These are phyloP conservation scores for Leishmania major DNA, from an alignment of 208 protist species.

Conservation along the genomic window DNA sequence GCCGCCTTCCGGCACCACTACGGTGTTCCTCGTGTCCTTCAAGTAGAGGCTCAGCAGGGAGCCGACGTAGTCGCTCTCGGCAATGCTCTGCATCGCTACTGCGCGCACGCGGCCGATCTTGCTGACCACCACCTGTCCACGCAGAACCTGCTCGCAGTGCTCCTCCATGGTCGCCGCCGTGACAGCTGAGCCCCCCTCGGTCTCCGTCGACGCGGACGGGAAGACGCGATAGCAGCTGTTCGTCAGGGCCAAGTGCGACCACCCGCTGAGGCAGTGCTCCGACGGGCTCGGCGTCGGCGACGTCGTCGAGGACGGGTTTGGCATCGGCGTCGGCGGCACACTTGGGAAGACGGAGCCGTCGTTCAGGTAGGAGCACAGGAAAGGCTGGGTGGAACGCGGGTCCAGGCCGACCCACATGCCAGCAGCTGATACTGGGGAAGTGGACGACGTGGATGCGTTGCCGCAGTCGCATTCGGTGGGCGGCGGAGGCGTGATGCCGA, in stretches of 20 bases:
- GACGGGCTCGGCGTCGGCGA: slow-evolving; percentile 7
- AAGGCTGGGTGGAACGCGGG: slow-evolving; percentile 54
- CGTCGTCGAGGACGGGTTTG: slow-evolving; percentile 4
- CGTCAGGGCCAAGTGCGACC: slow-evolving; percentile 25
- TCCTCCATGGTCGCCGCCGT: slow-evolving; percentile 49
- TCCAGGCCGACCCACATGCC: slow-evolving; percentile 50
- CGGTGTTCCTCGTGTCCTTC: background rate
- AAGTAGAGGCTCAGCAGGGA: slow-evolving; percentile 32
- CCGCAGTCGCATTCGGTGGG: slow-evolving; percentile 7
- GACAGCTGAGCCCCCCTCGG: slow-evolving; percentile 13
- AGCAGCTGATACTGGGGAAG: background rate
- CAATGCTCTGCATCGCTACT: slow-evolving; percentile 34
- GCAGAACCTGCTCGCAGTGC: slow-evolving; percentile 39
- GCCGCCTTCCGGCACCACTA: background rate
- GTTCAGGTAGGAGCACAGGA: slow-evolving; percentile 73
- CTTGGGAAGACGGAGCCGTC: slow-evolving; percentile 49
- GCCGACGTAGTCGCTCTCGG: slow-evolving; percentile 61
- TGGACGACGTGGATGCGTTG: background rate
- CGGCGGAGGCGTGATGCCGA: slow-evolving; percentile 32
- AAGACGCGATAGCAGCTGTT: slow-evolving; percentile 45
- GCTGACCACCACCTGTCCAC: slow-evolving; percentile 14
- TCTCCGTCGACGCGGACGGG: background rate
- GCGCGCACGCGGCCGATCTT: slow-evolving; percentile 42
- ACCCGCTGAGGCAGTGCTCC: slow-evolving; percentile 27
- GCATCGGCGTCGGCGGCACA: slow-evolving; percentile 29